Percentiles rank a stretch among this genome's conserved stretches.
phyloP scores from a whole-genome alignment of 176 grass and related monocot species.

The Dactylis glomerata region DNA sequence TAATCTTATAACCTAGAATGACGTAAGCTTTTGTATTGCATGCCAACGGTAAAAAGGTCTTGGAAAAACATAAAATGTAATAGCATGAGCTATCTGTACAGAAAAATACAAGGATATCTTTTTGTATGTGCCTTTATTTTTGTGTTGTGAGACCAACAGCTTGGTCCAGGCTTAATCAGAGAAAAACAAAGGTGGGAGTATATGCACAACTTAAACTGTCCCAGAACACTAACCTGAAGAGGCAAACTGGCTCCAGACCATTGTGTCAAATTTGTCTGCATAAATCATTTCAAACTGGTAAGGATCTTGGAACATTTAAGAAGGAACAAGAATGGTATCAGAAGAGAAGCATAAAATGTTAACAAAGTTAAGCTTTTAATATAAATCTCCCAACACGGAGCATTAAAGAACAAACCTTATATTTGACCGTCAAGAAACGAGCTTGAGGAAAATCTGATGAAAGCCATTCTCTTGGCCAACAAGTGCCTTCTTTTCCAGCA shows the following conservation, averaged over 20 bases:
- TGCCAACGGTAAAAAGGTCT: not conserved
- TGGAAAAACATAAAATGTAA: not conserved
- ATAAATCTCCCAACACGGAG: not conserved
- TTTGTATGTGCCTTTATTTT: not conserved
- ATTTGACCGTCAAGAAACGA: slow-evolving; percentile 82
- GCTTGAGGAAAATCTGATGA: slow-evolving; percentile 82
- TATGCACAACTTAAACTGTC: not conserved
- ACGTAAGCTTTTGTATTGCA: not conserved
- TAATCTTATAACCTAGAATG: not conserved
- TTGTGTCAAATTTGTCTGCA: slow-evolving; percentile 98
- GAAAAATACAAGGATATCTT: not conserved
- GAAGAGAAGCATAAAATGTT: slow-evolving; percentile 10
- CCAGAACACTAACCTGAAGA: slow-evolving; percentile 73
- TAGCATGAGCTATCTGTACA: not conserved
- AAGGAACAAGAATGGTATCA: slow-evolving; percentile 15
- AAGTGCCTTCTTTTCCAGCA: slow-evolving; percentile 91
- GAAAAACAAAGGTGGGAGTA: not conserved
- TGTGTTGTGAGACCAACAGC: not conserved
- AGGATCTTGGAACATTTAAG: slow-evolving; percentile 23
- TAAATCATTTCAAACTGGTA: slow-evolving; percentile 43
- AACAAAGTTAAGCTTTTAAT: not conserved
- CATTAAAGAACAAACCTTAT: slow-evolving; percentile 71
- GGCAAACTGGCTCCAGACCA: slow-evolving; percentile 97
- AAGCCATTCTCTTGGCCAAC: slow-evolving; percentile 98
- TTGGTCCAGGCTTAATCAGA: not conserved